Base-by-base conservation (phyloP, 2,329 filamentous ascomycete genomes). In the Neonectria hederae region DNA sequence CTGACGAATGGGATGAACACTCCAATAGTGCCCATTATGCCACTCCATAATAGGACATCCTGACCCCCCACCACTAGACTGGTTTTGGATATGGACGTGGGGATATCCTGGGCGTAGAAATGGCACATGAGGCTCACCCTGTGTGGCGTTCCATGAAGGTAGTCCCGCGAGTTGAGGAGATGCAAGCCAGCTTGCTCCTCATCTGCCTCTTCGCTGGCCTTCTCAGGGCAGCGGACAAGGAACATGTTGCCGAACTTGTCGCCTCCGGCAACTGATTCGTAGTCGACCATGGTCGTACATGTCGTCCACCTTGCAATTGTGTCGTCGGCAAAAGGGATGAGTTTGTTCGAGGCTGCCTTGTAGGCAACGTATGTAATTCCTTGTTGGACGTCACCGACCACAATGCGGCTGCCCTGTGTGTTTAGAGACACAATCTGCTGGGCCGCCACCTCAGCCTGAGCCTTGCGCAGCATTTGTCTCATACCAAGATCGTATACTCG, bases 161-260 rank as follows among this genome's bases (percentile, higher is more conserved):
- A 99, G 69, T 90, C 88, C 69, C 94, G 89, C 65, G 97, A 93
- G 73, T 99, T 94, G 28, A 93, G 86, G n/a, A 99, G 87, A 79
- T 97, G 94, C 3, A 94, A 89, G 14, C 94, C 95, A 3, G 93
- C 92, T 51, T 93, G 93, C 65, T 97, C 93, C 77, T 97, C 96
- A 73, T 99, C 96, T 0, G 94, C 92, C 76, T 97, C 93, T 69
- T 94, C 90, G 40, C 93, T 97, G 8, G 91, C 90, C 77, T 97
- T 96, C 65, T 90, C 84, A 0, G 95, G 94, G 74, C 92, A 96
- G 52, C 96, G 91, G 30, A 99, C 85, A 48, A 99, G 87, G 90
- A 94, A 99, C 17, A 99, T 81, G 74, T 99, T 99, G 65, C 96
- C 97, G 70, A 99, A 99, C 76, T 97, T 98, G 82, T 99, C 96